Percentiles rank a stretch among this genome's conserved stretches.
Conservation (phyloP, 352 stramenopile species). For the Peronospora belbahrii region DNA sequence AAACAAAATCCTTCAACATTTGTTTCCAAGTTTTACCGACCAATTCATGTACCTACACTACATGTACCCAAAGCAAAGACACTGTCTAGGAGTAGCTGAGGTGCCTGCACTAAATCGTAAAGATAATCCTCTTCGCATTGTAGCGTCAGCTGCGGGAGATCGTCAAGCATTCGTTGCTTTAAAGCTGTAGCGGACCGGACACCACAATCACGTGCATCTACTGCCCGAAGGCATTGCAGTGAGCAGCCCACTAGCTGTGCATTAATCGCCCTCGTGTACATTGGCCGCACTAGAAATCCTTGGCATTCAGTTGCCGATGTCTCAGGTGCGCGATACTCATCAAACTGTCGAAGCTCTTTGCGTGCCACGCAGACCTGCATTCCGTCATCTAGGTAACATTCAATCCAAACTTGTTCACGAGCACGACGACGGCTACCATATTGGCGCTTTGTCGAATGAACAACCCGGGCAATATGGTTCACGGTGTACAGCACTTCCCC, state of each 20-base stretch:
- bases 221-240: constrained; percentile 32
- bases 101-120: constrained; percentile 29
- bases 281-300: constrained; percentile 31
- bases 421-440: constrained; percentile 9
- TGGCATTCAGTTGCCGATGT: constrained; percentile 28
- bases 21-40: not conserved
- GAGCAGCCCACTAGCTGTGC: constrained; percentile 23
- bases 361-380: constrained; percentile 35
- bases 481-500: constrained; percentile 30
- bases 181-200: constrained; percentile 15
- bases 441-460: constrained; percentile 20
- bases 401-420: constrained; percentile 33
- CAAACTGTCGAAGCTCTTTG: constrained; percentile 38
- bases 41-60: too few species aligned
- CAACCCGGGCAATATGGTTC: constrained; percentile 24
- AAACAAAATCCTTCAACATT: too few species aligned
- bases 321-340: constrained; percentile 18
- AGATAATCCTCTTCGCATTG: constrained; percentile 41
- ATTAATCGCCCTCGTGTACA: constrained; percentile 21
- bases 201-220: constrained; percentile 20
- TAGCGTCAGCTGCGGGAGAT: constrained; percentile 34
- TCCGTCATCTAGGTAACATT: constrained; percentile 35
- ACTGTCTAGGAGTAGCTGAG: not conserved
- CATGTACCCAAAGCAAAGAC: too few species aligned
- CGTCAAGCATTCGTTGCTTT: constrained; percentile 26